A percentile compares a stretch with the other conserved stretches of the same genome.
Conservation (phyloP, 73 alveolate species). For the Stentor roeselii region DNA sequence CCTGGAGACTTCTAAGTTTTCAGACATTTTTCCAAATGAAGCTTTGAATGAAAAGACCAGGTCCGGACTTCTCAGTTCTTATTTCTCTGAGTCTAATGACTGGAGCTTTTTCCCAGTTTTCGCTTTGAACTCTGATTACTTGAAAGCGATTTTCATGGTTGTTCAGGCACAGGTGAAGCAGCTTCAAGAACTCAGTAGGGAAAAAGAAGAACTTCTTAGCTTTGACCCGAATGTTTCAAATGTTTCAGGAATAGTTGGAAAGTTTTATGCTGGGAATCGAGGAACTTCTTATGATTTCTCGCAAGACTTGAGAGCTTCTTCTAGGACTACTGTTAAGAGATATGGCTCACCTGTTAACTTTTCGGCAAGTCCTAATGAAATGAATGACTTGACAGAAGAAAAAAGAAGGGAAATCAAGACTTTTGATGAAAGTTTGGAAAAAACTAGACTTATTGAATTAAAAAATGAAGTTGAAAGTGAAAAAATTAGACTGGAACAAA, state of each 20-base stretch:
- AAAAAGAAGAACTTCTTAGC: constrained; percentile 22
- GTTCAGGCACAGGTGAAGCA: neutral
- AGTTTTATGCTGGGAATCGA: neutral
- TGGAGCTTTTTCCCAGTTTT: constrained; percentile 1
- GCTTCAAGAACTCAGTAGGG: neutral
- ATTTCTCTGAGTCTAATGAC: neutral
- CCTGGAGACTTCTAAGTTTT: neutral
- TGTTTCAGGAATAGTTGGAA: neutral
- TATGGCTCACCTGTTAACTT: neutral
- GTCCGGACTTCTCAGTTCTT: too few species aligned
- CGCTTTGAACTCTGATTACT: neutral
- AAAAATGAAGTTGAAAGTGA: neutral
- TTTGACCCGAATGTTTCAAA: neutral
- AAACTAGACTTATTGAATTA: neutral
- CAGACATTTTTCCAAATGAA: constrained; percentile 14
- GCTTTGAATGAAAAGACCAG: neutral
- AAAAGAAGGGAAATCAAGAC: neutral
- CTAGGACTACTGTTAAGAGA: neutral
- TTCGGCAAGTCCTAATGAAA: neutral
- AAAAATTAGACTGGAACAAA: neutral
- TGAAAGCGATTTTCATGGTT: neutral
- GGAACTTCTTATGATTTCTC: neutral
- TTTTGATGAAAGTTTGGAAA: neutral
- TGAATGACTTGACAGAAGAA: neutral
- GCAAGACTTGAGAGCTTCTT: neutral